phyloP scores from a whole-genome alignment of 75 land plant species.

The Pinus taeda region DNA sequence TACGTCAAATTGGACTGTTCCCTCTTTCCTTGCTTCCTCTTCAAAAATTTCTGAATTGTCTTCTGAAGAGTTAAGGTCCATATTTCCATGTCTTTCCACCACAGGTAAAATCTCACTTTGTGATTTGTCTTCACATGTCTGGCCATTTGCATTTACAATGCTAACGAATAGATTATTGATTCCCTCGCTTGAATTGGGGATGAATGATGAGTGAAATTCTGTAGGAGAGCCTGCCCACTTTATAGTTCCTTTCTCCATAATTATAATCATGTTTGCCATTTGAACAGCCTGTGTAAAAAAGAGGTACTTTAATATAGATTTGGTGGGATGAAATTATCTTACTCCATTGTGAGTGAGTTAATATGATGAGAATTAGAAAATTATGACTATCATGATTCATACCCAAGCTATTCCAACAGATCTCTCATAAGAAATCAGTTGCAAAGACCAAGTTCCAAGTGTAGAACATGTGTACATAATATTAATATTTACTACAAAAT shows the following conservation, averaged over 20 bases:
- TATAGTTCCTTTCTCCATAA: constrained; percentile 80
- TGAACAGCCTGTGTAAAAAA: constrained; percentile 61
- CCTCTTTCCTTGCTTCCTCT: constrained; percentile 62
- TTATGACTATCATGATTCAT: background rate
- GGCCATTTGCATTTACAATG: background rate
- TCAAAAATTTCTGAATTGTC: constrained; percentile 37
- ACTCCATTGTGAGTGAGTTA: background rate
- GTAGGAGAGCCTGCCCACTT: constrained; percentile 52
- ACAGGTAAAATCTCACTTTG: constrained; percentile 6
- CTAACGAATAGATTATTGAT: background rate
- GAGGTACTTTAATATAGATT: background rate
- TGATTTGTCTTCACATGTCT: background rate
- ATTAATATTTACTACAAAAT: background rate
- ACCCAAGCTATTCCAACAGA: background rate
- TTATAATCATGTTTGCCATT: constrained; percentile 69
- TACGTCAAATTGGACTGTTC: constrained; percentile 60
- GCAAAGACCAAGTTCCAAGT: background rate
- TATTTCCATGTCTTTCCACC: constrained; percentile 7
- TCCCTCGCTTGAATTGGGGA: background rate
- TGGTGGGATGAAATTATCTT: background rate
- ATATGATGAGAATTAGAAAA: background rate
- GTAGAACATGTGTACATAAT: background rate
- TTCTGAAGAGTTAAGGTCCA: constrained; percentile 4
- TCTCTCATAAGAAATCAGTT: background rate
- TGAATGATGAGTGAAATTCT: constrained; percentile 14